These are phyloP conservation scores for Leishmania lainsoni DNA, from an alignment of 208 protist species.

Conservation along the genomic window DNA sequence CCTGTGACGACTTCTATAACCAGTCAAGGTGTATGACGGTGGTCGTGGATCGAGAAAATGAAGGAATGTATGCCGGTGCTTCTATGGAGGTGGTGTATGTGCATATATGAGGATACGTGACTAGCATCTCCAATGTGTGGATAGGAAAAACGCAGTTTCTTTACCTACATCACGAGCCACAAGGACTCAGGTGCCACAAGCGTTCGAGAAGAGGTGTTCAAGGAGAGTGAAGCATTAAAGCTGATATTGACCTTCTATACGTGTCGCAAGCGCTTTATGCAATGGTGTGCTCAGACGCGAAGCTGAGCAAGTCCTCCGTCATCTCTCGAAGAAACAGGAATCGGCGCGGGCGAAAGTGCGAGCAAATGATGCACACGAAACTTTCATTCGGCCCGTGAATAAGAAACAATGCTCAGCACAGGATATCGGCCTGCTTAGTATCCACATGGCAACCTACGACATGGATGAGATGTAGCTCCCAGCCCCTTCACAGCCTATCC, in stretches of 20 bases:
- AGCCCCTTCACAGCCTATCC: background rate
- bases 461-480: background rate
- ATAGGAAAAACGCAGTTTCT: background rate
- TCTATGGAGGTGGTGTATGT: background rate
- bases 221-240: background rate
- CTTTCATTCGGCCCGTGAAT: background rate
- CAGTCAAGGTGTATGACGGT: background rate
- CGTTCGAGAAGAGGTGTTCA: background rate
- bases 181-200: background rate
- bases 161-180: background rate
- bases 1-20: background rate
- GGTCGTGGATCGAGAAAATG: background rate
- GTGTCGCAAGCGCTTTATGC: background rate
- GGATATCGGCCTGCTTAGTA: background rate
- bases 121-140: background rate
- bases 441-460: background rate
- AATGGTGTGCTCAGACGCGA: background rate
- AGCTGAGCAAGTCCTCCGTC: background rate
- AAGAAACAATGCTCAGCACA: background rate
- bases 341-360: background rate
- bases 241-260: background rate
- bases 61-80: background rate
- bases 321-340: background rate
- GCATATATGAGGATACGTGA: background rate
- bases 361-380: background rate